A percentile compares a stretch with the other conserved stretches of the same genome.
Evolutionary conservation across 2,329 filamentous ascomycete species (phyloP).

Genomic region (Hawksworthiomyces lignivorus): DNA sequence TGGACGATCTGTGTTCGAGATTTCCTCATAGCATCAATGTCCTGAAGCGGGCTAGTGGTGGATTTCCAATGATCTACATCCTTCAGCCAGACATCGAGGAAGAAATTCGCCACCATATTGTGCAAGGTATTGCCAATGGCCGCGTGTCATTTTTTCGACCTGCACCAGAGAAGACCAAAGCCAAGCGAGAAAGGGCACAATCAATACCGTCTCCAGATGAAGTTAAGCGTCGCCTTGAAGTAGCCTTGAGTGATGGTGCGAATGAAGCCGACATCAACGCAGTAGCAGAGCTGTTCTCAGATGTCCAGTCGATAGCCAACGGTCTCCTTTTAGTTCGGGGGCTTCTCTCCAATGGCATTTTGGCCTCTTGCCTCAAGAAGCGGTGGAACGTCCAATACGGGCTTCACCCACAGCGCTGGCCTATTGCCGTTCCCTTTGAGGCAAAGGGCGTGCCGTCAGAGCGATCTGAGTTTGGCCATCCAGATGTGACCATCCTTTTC

Average conservation of each 20-base stretch:
- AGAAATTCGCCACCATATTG: constrained; percentile 31
- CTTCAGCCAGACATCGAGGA: constrained; percentile 40
- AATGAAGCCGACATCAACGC: background rate
- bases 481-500: constrained; percentile 56
- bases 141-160: constrained; percentile 20
- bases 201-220: background rate
- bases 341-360: constrained; percentile 50
- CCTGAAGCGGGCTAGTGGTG: constrained; percentile 25
- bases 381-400: constrained; percentile 62
- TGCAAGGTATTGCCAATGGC: constrained; percentile 31
- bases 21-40: constrained; percentile 41
- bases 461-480: constrained; percentile 60
- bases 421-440: constrained; percentile 59
- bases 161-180: background rate
- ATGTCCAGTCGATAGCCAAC: background rate
- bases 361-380: constrained; percentile 53
- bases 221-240: background rate
- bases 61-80: constrained; percentile 52
- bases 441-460: constrained; percentile 58
- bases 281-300: constrained; percentile 1
- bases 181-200: too few relatives aligned
- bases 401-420: constrained; percentile 43
- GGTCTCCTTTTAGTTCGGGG: constrained; percentile 53
- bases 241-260: background rate
- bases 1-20: constrained; percentile 25